phyloP scores from a whole-genome alignment of 2,329 filamentous ascomycete species.

The Magnaporthiopsis incrustans region DNA sequence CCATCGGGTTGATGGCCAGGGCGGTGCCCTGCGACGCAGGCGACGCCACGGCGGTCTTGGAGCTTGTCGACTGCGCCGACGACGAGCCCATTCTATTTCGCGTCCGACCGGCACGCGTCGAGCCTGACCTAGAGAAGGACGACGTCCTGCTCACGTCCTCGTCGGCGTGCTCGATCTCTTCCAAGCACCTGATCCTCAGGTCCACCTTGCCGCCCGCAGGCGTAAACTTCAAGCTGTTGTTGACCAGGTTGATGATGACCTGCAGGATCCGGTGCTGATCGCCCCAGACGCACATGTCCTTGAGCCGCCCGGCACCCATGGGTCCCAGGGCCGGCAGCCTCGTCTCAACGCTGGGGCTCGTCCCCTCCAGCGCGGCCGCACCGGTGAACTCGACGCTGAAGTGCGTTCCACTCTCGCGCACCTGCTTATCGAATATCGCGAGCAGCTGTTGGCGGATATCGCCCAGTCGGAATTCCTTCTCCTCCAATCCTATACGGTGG shows the following conservation, averaged over 20 bases:
- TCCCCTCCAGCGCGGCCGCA: slow-evolving; percentile 1
- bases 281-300: slow-evolving; percentile 86
- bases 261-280: slow-evolving; percentile 86
- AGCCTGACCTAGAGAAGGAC: slow-evolving; percentile 40
- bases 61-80: slow-evolving; percentile 42
- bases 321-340: slow-evolving; percentile 54
- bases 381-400: slow-evolving; percentile 67
- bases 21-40: slow-evolving; percentile 36
- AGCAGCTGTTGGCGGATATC: slow-evolving; percentile 76
- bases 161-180: slow-evolving; percentile 41
- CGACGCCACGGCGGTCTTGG: slow-evolving; percentile 27
- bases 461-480: slow-evolving; percentile 76
- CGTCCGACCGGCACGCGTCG: slow-evolving; percentile 30
- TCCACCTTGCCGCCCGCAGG: slow-evolving; percentile 66
- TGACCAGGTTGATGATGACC: slow-evolving; percentile 88
- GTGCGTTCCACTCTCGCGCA: slow-evolving; percentile 67
- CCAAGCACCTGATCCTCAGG: slow-evolving; percentile 66
- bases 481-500: slow-evolving; percentile 71
- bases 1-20: slow-evolving; percentile 54
- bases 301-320: slow-evolving; percentile 56
- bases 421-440: slow-evolving; percentile 86
- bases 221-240: slow-evolving; percentile 89
- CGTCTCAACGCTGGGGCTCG: slow-evolving; percentile 24
- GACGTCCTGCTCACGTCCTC: slow-evolving; percentile 41
- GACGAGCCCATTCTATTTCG: slow-evolving; percentile 39